Evolutionary conservation across 1,139 yeast species (phyloP).

Genomic region (Yamadazyma blattariae): DNA sequence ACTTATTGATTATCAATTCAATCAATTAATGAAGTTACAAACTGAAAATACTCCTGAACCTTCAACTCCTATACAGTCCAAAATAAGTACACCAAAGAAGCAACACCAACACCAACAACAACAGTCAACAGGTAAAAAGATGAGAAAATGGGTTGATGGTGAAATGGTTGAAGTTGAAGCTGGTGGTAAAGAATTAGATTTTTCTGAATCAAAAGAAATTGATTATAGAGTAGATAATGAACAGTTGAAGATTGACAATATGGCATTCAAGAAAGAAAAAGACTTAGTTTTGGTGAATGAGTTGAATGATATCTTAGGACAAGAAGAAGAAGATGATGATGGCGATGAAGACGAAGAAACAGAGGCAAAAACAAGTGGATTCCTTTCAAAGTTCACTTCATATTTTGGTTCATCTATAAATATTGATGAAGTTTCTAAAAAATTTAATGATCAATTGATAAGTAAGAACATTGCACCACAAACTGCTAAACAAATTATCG

Average conservation of each 20-base stretch:
- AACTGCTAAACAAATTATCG: conserved; percentile 37
- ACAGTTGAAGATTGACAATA: conserved; percentile 23
- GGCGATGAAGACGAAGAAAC: conserved; percentile 9
- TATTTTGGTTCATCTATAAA: conserved; percentile 39
- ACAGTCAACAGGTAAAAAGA: conserved; percentile 23
- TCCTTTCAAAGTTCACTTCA: conserved; percentile 35
- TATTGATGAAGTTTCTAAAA: conserved; percentile 39
- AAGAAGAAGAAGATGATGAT: conserved; percentile 18
- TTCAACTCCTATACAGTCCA: conserved; percentile 3
- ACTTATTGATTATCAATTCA: conserved; percentile 40
- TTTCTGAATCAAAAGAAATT: conserved; percentile 24
- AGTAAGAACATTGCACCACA: conserved; percentile 44
- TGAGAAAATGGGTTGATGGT: conserved; percentile 48
- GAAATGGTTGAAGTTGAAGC: conserved; percentile 28
- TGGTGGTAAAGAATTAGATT: conserved; percentile 31
- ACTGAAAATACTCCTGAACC: background rate
- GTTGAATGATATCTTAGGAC: conserved; percentile 37
- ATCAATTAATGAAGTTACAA: conserved; percentile 34
- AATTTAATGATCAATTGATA: conserved; percentile 42
- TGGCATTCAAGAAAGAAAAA: conserved; percentile 37
- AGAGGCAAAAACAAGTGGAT: conserved; percentile 17
- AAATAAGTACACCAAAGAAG: conserved; percentile 13
- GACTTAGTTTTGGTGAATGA: conserved; percentile 44
- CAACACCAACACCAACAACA: conserved; percentile 23
- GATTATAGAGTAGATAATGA: conserved; percentile 41